Evolutionary conservation across 202 grass and related monocot genomes (phyloP), one percentile per base, ranked within the genome.

Genomic region (Musa balbisiana): DNA sequence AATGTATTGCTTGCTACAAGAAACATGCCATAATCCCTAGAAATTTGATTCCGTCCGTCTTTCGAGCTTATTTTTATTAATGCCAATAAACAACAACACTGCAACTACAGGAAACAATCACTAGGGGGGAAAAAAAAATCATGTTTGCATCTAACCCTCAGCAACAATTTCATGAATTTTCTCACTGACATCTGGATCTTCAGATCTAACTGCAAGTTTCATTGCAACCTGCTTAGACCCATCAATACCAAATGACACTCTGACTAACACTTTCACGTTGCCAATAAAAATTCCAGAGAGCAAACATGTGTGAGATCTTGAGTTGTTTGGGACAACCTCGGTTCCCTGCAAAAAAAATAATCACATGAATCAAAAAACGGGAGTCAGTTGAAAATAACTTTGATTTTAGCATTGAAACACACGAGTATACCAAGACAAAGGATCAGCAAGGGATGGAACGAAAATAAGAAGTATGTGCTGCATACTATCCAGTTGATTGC

Each of bases 161-260:
- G 91, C 83, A 23, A 99, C 95, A 79, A 99, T 99, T 83, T 92
- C 89, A 51, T 99, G 95, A 78, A 99, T 99, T 71, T 78, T 92
- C 67, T 94, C 95, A 29, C 91, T 99, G 81, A 95, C 75, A 51
- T 88, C 91, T 16, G 85, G 88, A 52, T 95, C 89, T 53, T 99
- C 91, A 1, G 95, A 92, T 80, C 95, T 88, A 71, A 99, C 95
- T 9, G 91, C 91, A 59, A 99, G 80, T 82, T 99, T 95, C 95
- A 99, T 99, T 43, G 95, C 95, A 22, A 99, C 95, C 80, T 99
- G 91, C 85, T 94, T 99, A n/a, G 95, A 87, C 51, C 87, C 87
- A 43, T 87, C 93, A 53, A 99, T 85, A 53, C 95, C 95, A 21
- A 99, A 99, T 73, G 95, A 92, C 2, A 99, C 73, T 69, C 91